A percentile compares a stretch with the other conserved stretches of the same genome.
Evolutionary conservation across 768 basidiomycete genomes (phyloP).

Genomic region (Suillus sp.): DNA sequence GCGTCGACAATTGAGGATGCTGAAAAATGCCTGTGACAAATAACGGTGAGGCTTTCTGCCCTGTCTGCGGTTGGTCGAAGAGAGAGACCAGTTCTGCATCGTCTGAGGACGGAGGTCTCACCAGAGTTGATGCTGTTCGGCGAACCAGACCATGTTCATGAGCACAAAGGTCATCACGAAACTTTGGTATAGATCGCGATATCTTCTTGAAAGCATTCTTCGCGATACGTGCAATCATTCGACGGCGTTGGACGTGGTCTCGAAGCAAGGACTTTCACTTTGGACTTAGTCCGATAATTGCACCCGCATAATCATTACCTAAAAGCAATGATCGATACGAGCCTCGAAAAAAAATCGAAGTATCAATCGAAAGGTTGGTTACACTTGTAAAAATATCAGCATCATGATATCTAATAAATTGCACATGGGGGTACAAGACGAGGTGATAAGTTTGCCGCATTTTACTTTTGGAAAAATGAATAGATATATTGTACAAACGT

Average conservation of each 20-base stretch:
- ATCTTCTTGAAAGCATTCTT: conserved; percentile 45
- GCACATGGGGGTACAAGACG: neutral
- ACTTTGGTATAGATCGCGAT: conserved; percentile 37
- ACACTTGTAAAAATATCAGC: neutral
- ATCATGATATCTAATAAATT: conserved; percentile 8
- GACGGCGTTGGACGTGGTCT: conserved; percentile 4
- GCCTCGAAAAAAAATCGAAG: neutral
- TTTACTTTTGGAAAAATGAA: neutral
- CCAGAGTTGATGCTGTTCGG: conserved; percentile 42
- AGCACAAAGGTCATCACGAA: conserved; percentile 46
- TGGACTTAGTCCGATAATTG: neutral
- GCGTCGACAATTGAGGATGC: conserved; percentile 70
- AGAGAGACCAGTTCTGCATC: conserved; percentile 67
- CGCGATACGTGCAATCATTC: conserved; percentile 40
- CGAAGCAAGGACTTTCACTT: neutral
- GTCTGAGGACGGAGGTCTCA: conserved; percentile 59
- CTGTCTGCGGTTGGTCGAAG: conserved; percentile 65
- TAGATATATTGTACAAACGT: neutral
- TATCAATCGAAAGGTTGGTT: neutral
- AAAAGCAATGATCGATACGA: too few species aligned
- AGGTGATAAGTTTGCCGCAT: neutral
- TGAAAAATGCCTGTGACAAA: conserved; percentile 82
- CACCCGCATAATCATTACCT: conserved; percentile 10
- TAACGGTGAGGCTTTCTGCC: conserved; percentile 41
- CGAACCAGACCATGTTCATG: conserved; percentile 23